phyloP scores from a whole-genome alignment of 768 basidiomycete genomes.

The Infundibulicybe gibba region DNA sequence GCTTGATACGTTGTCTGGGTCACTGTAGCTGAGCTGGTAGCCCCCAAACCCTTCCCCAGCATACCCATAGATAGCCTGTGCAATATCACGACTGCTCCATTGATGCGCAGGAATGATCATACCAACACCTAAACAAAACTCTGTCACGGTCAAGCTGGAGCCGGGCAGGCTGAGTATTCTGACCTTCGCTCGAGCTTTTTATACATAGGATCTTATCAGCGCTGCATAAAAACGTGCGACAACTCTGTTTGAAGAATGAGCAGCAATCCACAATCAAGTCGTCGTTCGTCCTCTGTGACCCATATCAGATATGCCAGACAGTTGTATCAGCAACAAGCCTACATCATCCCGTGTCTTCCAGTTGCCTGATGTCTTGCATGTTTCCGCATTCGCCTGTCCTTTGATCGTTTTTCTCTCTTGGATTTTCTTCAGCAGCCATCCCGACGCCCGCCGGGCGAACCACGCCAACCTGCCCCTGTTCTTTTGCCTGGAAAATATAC shows the following conservation, averaged over 20 bases:
- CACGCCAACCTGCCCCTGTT: conserved; percentile 45
- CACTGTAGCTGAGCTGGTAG: conserved; percentile 34
- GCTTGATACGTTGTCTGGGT: conserved; percentile 12
- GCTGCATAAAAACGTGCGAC: conserved; percentile 60
- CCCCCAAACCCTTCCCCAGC: conserved; percentile 34
- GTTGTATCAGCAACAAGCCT: background rate
- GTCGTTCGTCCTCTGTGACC: conserved; percentile 53
- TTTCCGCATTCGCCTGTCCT: conserved; percentile 62
- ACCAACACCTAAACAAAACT: conserved; percentile 23
- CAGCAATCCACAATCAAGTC: conserved; percentile 75
- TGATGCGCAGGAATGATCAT: conserved; percentile 32
- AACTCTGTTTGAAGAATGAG: conserved; percentile 48
- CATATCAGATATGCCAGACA: background rate
- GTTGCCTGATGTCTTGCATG: conserved; percentile 54
- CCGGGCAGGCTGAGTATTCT: conserved; percentile 8
- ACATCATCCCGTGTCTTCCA: conserved; percentile 56
- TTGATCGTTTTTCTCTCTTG: conserved; percentile 52
- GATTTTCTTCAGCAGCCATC: conserved; percentile 63
- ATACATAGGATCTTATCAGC: conserved; percentile 67
- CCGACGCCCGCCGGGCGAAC: conserved; percentile 67
- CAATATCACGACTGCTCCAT: conserved; percentile 54
- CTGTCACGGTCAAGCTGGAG: background rate
- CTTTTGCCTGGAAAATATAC: conserved; percentile 48
- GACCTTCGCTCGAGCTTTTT: conserved; percentile 44
- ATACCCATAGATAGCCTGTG: conserved; percentile 39